A percentile compares a stretch with the other conserved stretches of the same genome.
Evolutionary conservation across 805 yeast genomes (phyloP).

Genomic region (Lachancea dasiensis): DNA sequence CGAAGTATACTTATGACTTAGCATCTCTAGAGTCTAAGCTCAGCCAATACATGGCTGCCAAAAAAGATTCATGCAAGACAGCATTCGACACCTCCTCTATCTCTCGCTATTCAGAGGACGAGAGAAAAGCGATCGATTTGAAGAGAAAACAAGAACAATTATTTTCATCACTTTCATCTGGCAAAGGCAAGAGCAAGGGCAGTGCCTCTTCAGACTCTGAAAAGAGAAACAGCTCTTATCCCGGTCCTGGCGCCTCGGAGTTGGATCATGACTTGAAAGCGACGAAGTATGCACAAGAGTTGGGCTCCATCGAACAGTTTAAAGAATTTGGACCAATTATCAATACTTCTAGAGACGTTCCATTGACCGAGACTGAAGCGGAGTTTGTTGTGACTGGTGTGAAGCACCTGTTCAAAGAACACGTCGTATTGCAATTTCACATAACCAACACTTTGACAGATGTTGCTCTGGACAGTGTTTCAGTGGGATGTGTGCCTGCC

Average conservation of each 20-base stretch:
- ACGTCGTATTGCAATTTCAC: constrained; percentile 73
- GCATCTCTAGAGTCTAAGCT: constrained; percentile 73
- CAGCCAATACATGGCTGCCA: constrained; percentile 51
- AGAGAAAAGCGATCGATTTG: constrained; percentile 57
- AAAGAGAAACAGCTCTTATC: constrained; percentile 20
- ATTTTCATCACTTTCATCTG: constrained; percentile 30
- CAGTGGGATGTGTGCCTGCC: constrained; percentile 62
- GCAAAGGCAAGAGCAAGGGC: constrained; percentile 14
- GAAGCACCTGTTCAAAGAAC: constrained; percentile 73
- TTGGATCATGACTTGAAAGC: constrained; percentile 37
- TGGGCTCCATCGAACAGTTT: constrained; percentile 67
- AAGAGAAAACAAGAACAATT: constrained; percentile 41
- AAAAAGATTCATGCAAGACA: constrained; percentile 35
- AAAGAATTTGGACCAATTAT: constrained; percentile 66
- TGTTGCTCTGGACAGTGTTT: constrained; percentile 68
- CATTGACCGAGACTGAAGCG: constrained; percentile 85
- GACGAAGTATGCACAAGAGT: constrained; percentile 65
- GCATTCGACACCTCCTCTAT: constrained; percentile 70
- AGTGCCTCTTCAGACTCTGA: constrained; percentile 19
- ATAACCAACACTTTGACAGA: constrained; percentile 80
- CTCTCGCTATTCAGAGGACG: constrained; percentile 62
- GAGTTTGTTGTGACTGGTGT: constrained; percentile 84
- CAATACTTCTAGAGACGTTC: constrained; percentile 57
- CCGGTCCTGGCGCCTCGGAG: constrained; percentile 28
- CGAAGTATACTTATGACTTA: constrained; percentile 65